These are phyloP conservation scores for Excoecaria cochinchinensis DNA, from an alignment of 345 rosid genomes.

Conservation along the genomic window DNA sequence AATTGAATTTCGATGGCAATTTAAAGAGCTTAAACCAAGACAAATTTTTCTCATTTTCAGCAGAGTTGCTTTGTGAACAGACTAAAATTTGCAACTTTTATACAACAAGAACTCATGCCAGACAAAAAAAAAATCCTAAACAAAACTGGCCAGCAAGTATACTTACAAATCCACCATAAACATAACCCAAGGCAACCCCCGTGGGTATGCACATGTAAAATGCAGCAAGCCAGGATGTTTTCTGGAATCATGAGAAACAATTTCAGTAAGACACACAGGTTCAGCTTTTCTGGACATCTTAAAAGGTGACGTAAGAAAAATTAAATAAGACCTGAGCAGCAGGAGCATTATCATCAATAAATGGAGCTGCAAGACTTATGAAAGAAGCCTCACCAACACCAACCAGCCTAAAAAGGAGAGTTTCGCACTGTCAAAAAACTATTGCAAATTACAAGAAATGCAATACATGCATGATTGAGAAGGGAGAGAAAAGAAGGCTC, in stretches of 20 bases:
- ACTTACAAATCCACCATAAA: constrained; percentile 35
- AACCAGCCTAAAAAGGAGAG: constrained; percentile 58
- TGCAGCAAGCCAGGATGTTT: constrained; percentile 32
- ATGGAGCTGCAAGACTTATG: constrained; percentile 96
- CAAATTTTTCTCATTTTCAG: background rate
- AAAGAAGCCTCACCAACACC: constrained; percentile 99
- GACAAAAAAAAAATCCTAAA: background rate
- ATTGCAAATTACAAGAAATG: background rate
- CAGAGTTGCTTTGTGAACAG: background rate
- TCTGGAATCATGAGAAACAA: constrained; percentile 8
- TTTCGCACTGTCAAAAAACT: background rate
- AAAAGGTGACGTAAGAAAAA: background rate
- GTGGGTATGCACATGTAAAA: constrained; percentile 35
- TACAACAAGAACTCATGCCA: background rate
- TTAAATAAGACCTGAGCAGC: constrained; percentile 50
- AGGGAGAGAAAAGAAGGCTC: background rate
- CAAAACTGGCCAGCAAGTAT: background rate
- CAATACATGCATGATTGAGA: background rate
- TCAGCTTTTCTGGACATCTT: no score
- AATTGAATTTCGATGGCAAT: background rate
- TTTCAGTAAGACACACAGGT: no score
- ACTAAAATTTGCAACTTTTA: background rate
- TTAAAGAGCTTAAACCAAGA: background rate
- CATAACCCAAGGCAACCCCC: constrained; percentile 29
- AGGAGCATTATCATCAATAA: constrained; percentile 96